These are phyloP conservation scores for Candida maris DNA, from an alignment of 805 yeast species.

Conservation along the genomic window DNA sequence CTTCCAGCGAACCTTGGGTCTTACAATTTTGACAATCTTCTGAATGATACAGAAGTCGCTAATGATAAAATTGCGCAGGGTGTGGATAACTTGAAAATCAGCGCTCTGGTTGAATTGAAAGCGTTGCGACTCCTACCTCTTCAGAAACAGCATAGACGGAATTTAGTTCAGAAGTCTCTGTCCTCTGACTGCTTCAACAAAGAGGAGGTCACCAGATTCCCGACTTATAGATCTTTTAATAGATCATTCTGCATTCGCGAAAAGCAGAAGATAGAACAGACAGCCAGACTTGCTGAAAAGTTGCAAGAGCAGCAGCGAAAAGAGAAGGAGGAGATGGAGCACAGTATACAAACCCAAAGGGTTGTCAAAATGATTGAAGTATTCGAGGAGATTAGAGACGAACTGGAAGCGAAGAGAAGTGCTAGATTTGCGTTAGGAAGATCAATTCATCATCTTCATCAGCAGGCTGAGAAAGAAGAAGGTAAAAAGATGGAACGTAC, in stretches of 20 bases:
- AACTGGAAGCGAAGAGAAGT: conserved; percentile 28
- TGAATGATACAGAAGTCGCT: conserved; percentile 33
- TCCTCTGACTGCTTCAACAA: conserved; percentile 48
- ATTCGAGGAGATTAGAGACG: conserved; percentile 29
- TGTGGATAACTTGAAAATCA: conserved; percentile 58
- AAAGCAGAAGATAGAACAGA: conserved; percentile 67
- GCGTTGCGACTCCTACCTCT: conserved; percentile 60
- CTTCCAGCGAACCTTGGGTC: conserved; percentile 72
- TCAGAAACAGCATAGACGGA: conserved; percentile 68
- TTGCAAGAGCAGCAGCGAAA: conserved; percentile 66
- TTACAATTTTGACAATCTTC: conserved; percentile 34
- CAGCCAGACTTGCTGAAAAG: conserved; percentile 72
- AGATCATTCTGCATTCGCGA: conserved; percentile 65
- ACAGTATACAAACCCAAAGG: conserved; percentile 47
- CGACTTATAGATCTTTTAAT: conserved; percentile 62
- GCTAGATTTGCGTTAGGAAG: conserved; percentile 31
- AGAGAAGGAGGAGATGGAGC: conserved; percentile 53
- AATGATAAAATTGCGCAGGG: conserved; percentile 43
- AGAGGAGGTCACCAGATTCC: conserved; percentile 47
- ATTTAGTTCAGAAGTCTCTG: conserved; percentile 38
- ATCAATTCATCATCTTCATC: conserved; percentile 46
- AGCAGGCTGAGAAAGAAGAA: conserved; percentile 67
- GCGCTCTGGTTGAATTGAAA: conserved; percentile 67
- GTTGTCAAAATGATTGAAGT: conserved; percentile 37
- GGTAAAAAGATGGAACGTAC: conserved; percentile 69